These are phyloP conservation scores for Zalaria obscura DNA, from an alignment of 2,329 filamentous ascomycete genomes.

Conservation along the genomic window DNA sequence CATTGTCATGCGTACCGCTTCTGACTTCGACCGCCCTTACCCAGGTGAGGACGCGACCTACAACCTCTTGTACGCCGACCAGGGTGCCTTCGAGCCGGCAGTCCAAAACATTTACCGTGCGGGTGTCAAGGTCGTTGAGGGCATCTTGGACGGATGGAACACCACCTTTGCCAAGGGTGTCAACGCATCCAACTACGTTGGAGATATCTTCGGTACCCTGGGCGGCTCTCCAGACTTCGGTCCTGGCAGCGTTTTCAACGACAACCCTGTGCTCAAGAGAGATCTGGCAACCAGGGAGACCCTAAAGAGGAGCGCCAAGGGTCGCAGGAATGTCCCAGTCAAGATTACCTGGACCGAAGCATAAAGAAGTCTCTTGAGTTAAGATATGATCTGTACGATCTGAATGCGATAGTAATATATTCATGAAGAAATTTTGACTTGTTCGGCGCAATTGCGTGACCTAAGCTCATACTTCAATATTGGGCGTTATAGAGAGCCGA, in stretches of 20 bases:
- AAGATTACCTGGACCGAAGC: background rate
- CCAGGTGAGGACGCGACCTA: slow-evolving; percentile 40
- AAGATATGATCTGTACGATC: too few relatives aligned
- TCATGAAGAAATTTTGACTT: too few relatives aligned
- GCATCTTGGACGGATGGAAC: slow-evolving; percentile 49
- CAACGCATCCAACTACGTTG: slow-evolving; percentile 44
- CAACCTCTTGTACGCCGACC: slow-evolving; percentile 45
- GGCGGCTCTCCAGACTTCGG: slow-evolving; percentile 55
- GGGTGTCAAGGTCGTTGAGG: slow-evolving; percentile 49
- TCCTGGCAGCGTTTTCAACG: slow-evolving; percentile 26
- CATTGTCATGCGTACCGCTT: slow-evolving; percentile 54
- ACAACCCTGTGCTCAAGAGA: slow-evolving; percentile 9
- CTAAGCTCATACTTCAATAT: too few relatives aligned
- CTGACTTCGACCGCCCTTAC: slow-evolving; percentile 58
- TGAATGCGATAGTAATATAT: too few relatives aligned
- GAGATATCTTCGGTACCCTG: slow-evolving; percentile 56
- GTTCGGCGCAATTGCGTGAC: too few relatives aligned
- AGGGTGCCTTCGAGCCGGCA: slow-evolving; percentile 50
- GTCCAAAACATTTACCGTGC: slow-evolving; percentile 53
- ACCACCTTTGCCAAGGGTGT: slow-evolving; percentile 43
- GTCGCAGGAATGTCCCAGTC: background rate
- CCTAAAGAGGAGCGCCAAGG: slow-evolving; percentile 1
- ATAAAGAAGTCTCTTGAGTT: too few relatives aligned
- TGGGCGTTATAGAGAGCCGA: too few relatives aligned
- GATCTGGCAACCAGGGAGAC: background rate